Evolutionary conservation across 164 flowering plant species (phyloP), one percentile per base, ranked within the genome.

Genomic region (Sedum album): DNA sequence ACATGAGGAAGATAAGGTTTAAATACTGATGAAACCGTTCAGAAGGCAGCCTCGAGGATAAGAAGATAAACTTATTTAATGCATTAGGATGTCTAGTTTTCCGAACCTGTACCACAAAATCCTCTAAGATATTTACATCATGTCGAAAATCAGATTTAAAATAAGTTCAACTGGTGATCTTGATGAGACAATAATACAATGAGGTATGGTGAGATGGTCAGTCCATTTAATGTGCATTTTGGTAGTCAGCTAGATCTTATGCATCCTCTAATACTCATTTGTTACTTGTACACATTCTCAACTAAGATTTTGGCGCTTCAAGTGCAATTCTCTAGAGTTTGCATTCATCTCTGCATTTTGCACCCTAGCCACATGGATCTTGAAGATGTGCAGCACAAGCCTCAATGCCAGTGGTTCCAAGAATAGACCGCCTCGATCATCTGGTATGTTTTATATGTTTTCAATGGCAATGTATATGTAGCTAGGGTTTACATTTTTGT

Each of bases 41-140:
- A 3, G 62, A 57, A 53, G 30, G 13, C 60, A 21, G 13, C 23
- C 60, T 23, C 60, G 8, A 14, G 62, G 31, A 57, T 57, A 57
- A 57, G 62, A 26, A 57, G 35, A 57, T 57, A 57, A 28, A 13
- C 62, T 57, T 57, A 11, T 57, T 57, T 57, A 57, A 11, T 57
- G 18, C 15, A 11, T 57, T 57, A 2, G 60, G 30, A 10, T 25
- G 60, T 55, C 60, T 55, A 55, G 60, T 55, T 23, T 23, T 55
- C 60, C 1, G 28, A 55, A 25, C 31, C 31, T 55, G 60, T 55
- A 21, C 28, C 60, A 10, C 57, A 51, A 23, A 51, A n/a, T n/a
- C 10, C 48, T 44, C 23, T n/a, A 51, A n/a, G 8, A 51, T 51
- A 51, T 6, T 5, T 4, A 51, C 57, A 51, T 51, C 26, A 51